These are phyloP conservation scores for Carnegiea gigantea DNA, from an alignment of 179 eudicot species.

Conservation along the genomic window DNA sequence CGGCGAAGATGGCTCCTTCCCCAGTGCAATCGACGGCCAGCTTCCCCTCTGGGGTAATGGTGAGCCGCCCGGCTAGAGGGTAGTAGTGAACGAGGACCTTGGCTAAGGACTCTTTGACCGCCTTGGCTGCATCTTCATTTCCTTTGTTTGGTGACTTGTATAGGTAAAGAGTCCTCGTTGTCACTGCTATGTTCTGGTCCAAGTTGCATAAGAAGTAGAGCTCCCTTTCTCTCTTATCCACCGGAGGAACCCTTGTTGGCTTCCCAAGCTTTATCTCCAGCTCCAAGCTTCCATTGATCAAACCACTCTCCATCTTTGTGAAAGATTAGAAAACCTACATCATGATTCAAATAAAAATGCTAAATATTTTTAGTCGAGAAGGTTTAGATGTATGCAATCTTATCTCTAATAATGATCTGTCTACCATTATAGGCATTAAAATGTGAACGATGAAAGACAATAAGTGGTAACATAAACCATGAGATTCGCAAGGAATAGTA, in stretches of 20 bases:
- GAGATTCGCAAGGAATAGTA: no score
- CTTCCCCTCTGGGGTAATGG: conserved; percentile 62
- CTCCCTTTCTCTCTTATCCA: conserved; percentile 58
- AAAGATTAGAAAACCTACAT: no score
- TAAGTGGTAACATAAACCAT: no score
- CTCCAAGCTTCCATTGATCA: background rate
- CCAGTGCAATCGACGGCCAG: conserved; percentile 73
- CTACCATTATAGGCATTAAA: no score
- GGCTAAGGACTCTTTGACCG: conserved; percentile 59
- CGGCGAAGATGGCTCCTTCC: conserved; percentile 85
- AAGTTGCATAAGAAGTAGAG: conserved; percentile 70
- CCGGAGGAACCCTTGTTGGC: conserved; percentile 49
- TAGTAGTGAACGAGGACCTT: conserved; percentile 77
- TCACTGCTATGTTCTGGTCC: conserved; percentile 92
- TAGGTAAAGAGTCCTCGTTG: conserved; percentile 74
- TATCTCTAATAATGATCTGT: no score
- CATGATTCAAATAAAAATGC: no score
- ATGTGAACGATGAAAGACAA: no score
- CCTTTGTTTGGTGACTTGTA: conserved; percentile 58
- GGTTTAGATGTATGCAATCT: no score
- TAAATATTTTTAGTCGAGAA: no score
- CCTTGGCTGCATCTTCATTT: conserved; percentile 51
- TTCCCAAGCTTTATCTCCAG: background rate
- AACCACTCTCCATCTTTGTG: background rate
- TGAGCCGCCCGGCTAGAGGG: conserved; percentile 80